Base-by-base conservation (phyloP, 768 basidiomycete genomes). In the Phanerodontia chrysosporium region DNA sequence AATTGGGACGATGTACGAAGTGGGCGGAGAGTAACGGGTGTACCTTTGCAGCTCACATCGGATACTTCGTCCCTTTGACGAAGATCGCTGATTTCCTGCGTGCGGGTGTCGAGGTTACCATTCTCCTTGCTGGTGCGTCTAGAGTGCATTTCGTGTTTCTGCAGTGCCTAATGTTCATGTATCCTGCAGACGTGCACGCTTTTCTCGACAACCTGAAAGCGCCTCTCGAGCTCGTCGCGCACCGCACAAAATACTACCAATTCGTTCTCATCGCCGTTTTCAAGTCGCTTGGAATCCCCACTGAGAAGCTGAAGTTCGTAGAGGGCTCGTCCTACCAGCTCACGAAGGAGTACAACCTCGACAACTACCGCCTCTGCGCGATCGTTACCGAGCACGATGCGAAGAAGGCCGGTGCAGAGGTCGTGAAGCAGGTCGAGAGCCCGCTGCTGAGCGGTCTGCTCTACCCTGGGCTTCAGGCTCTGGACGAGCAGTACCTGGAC, bases 181-280 rank as follows among this genome's bases (percentile, higher is more conserved):
- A 2, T 65, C 36, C 42, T 25, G 3, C 69, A 92, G 94, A 97
- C 70, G 84, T 98, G 14, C 97, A 98, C 66, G 97, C 95, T 7
- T 98, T 98, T 78, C 84, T 99, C 49, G 97, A 99, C 71, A 97
- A 98, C 69, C 78, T 95, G 65, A 99, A 99, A 74, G 95, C 97
- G 0, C 95, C 96, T 0, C 76, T 96, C 1, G 93, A 95, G 49
- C 90, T 97, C 58, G 93, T 99, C 49, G 82, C 80, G 0, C 81
- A 95, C 74, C 83, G 95, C 28, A 91, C 89, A 59, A 85, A 87
- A 65, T 99, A 96, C 84, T 99, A 99, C 76, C 77, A 92, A 66
- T 80, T 81, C 68, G 59, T 98, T 58, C 81, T 98, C 27, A 82
- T 82, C 46, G 81, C 94, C 32, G 89, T 98, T 55, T 92, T 99